A percentile compares a stretch with the other conserved stretches of the same genome.
Evolutionary conservation across 306 rosid species (phyloP).

Genomic region (Dryas octopetala): DNA sequence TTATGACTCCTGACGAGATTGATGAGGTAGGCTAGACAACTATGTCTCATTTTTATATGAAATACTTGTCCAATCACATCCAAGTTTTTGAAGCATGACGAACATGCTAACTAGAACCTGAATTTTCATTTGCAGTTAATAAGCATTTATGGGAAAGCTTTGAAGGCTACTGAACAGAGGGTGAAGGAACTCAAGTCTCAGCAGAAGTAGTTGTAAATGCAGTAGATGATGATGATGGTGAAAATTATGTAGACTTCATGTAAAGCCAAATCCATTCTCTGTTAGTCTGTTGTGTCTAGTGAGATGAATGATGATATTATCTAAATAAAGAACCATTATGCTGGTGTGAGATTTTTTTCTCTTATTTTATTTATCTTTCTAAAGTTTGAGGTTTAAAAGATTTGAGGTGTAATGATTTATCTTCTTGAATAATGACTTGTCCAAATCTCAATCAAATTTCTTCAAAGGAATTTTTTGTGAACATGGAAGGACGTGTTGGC

Average conservation of each 20-base stretch:
- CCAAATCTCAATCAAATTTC: too few species aligned
- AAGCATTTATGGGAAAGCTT: slow-evolving; percentile 72
- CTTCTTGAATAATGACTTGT: too few species aligned
- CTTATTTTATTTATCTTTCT: too few species aligned
- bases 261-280: slow-evolving; percentile 5
- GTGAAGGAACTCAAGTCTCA: slow-evolving; percentile 83
- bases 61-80: neutral
- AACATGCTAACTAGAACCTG: neutral
- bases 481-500: neutral
- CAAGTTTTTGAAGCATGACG: neutral
- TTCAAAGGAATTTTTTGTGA: too few species aligned
- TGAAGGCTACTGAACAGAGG: slow-evolving; percentile 67
- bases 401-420: too few species aligned
- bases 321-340: neutral
- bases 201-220: slow-evolving; percentile 39
- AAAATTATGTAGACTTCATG: slow-evolving; percentile 22
- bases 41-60: neutral
- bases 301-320: neutral
- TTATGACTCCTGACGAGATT: slow-evolving; percentile 60
- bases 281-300: slow-evolving; percentile 4
- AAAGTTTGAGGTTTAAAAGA: too few species aligned
- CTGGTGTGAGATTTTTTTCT: neutral
- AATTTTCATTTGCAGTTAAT: slow-evolving; percentile 53
- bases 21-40: slow-evolving; percentile 60
- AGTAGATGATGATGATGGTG: slow-evolving; percentile 10